Evolutionary conservation across 2,329 filamentous ascomycete genomes (phyloP), one percentile per base, ranked within the genome.

Genomic region (Zasmidium citrigriseum): DNA sequence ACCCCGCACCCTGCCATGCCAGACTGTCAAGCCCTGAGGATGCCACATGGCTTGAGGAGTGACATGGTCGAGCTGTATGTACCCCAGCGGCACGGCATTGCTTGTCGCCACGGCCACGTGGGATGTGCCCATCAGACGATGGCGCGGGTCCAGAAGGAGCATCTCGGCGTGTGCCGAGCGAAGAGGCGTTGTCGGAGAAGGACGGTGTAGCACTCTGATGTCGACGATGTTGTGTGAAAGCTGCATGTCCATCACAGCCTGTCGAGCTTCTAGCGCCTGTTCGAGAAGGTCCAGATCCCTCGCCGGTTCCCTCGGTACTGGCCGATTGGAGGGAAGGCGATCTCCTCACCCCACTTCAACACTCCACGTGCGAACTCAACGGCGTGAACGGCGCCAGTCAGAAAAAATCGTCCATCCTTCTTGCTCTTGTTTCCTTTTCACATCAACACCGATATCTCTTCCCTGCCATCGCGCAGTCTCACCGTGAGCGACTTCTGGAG

Each of bases 401-500:
- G 34, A 41, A 41, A 41, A 41, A 41, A 16, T 41, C 4, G 12
- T n/a, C 5, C 14, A 41, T 41, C 34, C 34, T 41, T 41, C 34
- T 10, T 16, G 4, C 34, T 41, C 34, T 7, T 41, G 7, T 16
- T 41, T 41, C 34, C 16, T 41, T 16, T 41, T 41, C 12, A 11
- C 18, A 11, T 41, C 7, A 41, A n/a, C 16, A 41, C n/a, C n/a
- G n/a, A n/a, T n/a, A n/a, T n/a, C n/a, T n/a, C n/a, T n/a, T 41
- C 34, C 18, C 34, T 41, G 34, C 34, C 34, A 41, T 41, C 16
- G 34, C 34, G 34, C 34, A 41, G 34, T n/a, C 34, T 41, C 4
- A 7, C 34, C 20, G 72, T 76, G 79, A 80, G 80, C 80, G 81
- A 83, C 81, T 83, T 83, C 75, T 67, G 77, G 78, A 79, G 80